phyloP scores from a whole-genome alignment of 495 filamentous ascomycete genomes.

The Cenococcum geophilum region DNA sequence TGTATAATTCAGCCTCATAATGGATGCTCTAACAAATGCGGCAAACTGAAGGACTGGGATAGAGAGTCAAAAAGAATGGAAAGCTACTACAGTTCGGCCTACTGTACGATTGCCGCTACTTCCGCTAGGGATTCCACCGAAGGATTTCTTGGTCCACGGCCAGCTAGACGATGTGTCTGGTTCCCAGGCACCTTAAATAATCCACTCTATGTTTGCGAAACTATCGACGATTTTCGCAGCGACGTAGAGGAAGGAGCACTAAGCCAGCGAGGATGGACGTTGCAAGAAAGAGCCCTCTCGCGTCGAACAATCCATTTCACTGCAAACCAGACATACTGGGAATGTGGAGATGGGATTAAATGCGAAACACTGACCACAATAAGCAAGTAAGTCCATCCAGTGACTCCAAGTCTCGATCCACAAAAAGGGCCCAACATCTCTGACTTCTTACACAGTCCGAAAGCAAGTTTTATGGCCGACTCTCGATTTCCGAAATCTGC shows the following conservation, averaged over 20 bases:
- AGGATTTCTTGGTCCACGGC: slow-evolving; percentile 31
- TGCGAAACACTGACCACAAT: slow-evolving; percentile 34
- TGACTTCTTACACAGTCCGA: too few species aligned
- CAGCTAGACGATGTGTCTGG: not conserved
- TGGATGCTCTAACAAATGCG: slow-evolving; percentile 2
- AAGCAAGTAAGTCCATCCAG: too few species aligned
- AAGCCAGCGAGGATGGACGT: slow-evolving; percentile 39
- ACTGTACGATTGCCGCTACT: slow-evolving; percentile 38
- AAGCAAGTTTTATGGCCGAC: not conserved
- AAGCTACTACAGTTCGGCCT: slow-evolving; percentile 30
- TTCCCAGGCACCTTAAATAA: not conserved
- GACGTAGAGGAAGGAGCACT: slow-evolving; percentile 36
- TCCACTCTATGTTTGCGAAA: slow-evolving; percentile 28
- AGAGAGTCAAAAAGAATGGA: slow-evolving; percentile 39
- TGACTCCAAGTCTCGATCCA: too few species aligned
- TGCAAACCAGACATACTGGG: too few species aligned
- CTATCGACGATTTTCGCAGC: slow-evolving; percentile 35
- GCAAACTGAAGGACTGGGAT: slow-evolving; percentile 35
- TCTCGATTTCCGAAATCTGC: not conserved
- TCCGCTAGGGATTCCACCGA: slow-evolving; percentile 23
- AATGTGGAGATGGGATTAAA: slow-evolving; percentile 38
- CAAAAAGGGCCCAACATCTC: too few species aligned
- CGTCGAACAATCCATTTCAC: slow-evolving; percentile 42
- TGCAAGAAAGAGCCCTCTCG: slow-evolving; percentile 41
- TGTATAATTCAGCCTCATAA: slow-evolving; percentile 39